Evolutionary conservation across 805 yeast genomes (phyloP).

Genomic region (Diddensiella transvaalensis): DNA sequence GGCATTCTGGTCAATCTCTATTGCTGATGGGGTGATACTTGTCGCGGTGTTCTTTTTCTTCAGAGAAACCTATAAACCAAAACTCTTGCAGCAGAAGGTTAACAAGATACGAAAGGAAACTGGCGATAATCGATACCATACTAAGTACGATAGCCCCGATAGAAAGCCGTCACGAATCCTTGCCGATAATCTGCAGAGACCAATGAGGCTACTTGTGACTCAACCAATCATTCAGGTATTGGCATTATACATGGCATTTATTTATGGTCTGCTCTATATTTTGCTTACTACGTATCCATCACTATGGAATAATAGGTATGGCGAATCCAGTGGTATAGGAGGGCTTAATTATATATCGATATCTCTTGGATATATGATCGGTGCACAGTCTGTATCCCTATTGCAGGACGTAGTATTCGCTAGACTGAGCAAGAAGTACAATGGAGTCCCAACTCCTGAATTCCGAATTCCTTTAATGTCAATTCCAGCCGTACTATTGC

Average conservation of each 20-base stretch:
- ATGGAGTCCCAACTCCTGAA: slow-evolving; percentile 58
- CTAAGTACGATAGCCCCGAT: slow-evolving; percentile 45
- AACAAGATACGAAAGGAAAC: slow-evolving; percentile 45
- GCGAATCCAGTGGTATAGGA: slow-evolving; percentile 44
- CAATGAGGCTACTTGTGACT: slow-evolving; percentile 47
- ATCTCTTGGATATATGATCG: slow-evolving; percentile 51
- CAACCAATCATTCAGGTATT: slow-evolving; percentile 64
- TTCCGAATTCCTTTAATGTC: slow-evolving; percentile 53
- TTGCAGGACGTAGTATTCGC: slow-evolving; percentile 40
- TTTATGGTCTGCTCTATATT: slow-evolving; percentile 62
- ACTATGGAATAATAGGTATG: slow-evolving; percentile 47
- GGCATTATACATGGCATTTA: slow-evolving; percentile 60
- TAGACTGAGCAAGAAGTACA: slow-evolving; percentile 40
- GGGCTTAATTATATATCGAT: slow-evolving; percentile 60
- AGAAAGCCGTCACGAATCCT: slow-evolving; percentile 27
- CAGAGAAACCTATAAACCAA: slow-evolving; percentile 59
- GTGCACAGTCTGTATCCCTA: slow-evolving; percentile 46
- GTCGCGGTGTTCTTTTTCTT: slow-evolving; percentile 42
- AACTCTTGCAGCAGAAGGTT: slow-evolving; percentile 46
- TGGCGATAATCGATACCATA: slow-evolving; percentile 52
- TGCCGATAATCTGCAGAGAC: slow-evolving; percentile 50
- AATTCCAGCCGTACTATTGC: slow-evolving; percentile 50
- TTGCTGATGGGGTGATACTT: slow-evolving; percentile 48
- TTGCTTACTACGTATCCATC: slow-evolving; percentile 57
- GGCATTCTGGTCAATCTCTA: slow-evolving; percentile 56